Evolutionary conservation across 495 filamentous ascomycete genomes (phyloP), one percentile per base, ranked within the genome.

Genomic region (Lophiostoma macrostomum): DNA sequence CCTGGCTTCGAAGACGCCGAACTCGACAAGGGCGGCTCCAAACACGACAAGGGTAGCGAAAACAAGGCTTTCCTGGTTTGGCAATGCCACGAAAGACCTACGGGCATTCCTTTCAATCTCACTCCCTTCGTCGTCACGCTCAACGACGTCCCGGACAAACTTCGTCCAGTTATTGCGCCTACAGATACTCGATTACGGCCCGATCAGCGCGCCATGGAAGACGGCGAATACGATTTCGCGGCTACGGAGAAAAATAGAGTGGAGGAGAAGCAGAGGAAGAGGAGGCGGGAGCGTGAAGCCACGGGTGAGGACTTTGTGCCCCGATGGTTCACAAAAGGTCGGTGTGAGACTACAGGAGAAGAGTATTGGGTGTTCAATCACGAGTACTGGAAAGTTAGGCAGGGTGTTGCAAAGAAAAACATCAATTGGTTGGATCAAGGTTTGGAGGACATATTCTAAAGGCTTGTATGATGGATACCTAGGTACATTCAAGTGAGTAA

Each of bases 151-250:
- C 86, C 90, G 19, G 86, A 91, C 7, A 75, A 76, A 7, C 77
- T 98, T 37, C 74, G 71, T 29, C 76, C 82, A 4, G 78, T 83
- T 69, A 72, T 98, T 7, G 86, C 91, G 29, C 94, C 94, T 4
- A 98, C 93, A 0, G 93, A 98, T 67, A 93, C 91, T 6, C 77
- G 93, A 12, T 73, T 94, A 30, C 77, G 93, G 14, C 94, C 93
- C 0, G 93, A 98, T 67, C 93, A 98, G 72, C 79, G 94, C n/a
- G 93, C 93, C 0, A 98, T 98, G 93, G 93, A 98, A 67, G 90
- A 96, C 46, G 93, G 94, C 7, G 82, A 90, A 67, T 98, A 98
- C 62, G 90, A 95, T 61, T 72, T 94, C 38, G 93, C 93, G 8
- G 94, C 93, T 0, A 77, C 76, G 18, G 93, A 98, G 76, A 98